A percentile compares a stretch with the other conserved stretches of the same genome.
Conservation (phyloP, 2,329 filamentous ascomycete genomes). For the Ophiosphaerella korrae region DNA sequence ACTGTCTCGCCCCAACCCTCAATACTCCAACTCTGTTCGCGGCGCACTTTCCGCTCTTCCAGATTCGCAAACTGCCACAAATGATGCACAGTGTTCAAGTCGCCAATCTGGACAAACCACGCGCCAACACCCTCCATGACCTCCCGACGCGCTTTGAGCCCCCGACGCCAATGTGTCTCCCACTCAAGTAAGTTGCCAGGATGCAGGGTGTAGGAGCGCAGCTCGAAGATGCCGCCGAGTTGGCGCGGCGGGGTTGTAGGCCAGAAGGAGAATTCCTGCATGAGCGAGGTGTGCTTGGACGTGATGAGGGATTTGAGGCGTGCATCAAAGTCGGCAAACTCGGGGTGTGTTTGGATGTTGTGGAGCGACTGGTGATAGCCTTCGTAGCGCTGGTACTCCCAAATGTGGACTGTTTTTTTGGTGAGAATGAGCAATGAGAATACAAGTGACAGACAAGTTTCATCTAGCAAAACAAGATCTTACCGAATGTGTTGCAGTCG, state of each 20-base stretch:
- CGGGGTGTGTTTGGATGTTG: conserved; percentile 80
- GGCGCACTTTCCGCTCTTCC: conserved; percentile 85
- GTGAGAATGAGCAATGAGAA: conserved; percentile 20
- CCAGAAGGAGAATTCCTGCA: conserved; percentile 99
- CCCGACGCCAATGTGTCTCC: conserved; percentile 97
- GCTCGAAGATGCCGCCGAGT: conserved; percentile 91
- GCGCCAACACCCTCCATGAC: conserved; percentile 99
- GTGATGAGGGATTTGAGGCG: conserved; percentile 86
- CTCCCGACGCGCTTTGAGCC: conserved; percentile 85
- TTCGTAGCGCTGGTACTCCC: conserved; percentile 97
- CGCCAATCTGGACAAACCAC: conserved; percentile 98
- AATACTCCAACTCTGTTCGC: conserved; percentile 93
- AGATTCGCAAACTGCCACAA: conserved; percentile 98
- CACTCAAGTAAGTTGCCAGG: conserved; percentile 96
- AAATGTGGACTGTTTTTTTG: conserved; percentile 84
- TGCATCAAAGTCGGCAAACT: conserved; percentile 80
- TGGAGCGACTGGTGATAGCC: conserved; percentile 93
- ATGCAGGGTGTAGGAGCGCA: conserved; percentile 94
- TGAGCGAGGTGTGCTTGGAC: conserved; percentile 84
- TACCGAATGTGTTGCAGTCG: conserved; percentile 95
- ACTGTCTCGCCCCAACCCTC: conserved; percentile 97
- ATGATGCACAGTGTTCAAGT: conserved; percentile 96
- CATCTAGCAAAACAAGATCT: conserved; percentile 31
- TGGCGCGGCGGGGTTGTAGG: conserved; percentile 88
- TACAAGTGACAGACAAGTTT: not conserved